Evolutionary conservation across 2,329 filamentous ascomycete genomes (phyloP).

Genomic region (Nigrospora osmanthi): DNA sequence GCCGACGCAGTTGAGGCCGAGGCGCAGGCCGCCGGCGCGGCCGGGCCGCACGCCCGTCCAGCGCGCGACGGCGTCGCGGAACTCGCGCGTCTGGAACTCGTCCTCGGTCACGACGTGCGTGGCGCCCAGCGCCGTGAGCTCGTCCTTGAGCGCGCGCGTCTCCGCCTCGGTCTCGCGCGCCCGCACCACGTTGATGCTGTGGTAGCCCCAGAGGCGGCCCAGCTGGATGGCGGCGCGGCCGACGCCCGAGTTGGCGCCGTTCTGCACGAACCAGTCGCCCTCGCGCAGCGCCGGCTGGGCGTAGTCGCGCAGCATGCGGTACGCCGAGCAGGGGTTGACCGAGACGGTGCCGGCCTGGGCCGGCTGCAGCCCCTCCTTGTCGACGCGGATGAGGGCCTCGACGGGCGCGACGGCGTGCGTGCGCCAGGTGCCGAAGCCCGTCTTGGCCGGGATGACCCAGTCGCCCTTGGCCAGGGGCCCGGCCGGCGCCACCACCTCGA

Average conservation of each 20-base stretch:
- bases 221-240: conserved; percentile 88
- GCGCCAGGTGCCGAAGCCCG: conserved; percentile 87
- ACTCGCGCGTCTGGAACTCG: conserved; percentile 49
- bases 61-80: conserved; percentile 51
- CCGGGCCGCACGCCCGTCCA: conserved; percentile 53
- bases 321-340: conserved; percentile 92
- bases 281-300: conserved; percentile 40
- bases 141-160: conserved; percentile 50
- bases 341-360: conserved; percentile 80
- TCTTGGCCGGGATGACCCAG: conserved; percentile 84
- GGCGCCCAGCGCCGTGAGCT: conserved; percentile 47
- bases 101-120: conserved; percentile 49
- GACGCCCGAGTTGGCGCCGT: conserved; percentile 91
- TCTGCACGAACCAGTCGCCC: conserved; percentile 96
- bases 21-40: conserved; percentile 61
- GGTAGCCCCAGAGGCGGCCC: conserved; percentile 75
- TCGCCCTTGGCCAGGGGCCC: conserved; percentile 59
- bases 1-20: conserved; percentile 91
- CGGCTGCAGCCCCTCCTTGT: conserved; percentile 62
- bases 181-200: conserved; percentile 84
- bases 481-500: conserved; percentile 66
- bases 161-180: conserved; percentile 57
- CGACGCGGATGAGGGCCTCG: conserved; percentile 30
- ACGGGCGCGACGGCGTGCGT: conserved; percentile 71
- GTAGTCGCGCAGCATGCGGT: conserved; percentile 85